Conservation (phyloP, 495 filamentous ascomycete species). For the Penicillium angulare region DNA sequence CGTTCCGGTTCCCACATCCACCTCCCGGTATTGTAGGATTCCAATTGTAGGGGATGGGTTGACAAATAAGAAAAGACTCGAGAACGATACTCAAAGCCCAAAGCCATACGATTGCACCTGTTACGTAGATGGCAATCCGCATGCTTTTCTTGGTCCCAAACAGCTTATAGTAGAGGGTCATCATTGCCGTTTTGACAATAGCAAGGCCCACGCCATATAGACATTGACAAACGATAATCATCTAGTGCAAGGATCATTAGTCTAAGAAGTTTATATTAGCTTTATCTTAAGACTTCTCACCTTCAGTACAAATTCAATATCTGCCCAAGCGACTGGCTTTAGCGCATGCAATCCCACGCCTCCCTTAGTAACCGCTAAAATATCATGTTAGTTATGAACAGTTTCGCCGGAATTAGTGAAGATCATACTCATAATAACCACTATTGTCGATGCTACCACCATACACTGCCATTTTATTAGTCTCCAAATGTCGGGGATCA, state of each 20-base stretch:
- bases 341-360: conserved; percentile 6
- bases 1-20: conserved; percentile 34
- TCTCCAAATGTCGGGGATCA: neutral
- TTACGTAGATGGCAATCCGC: neutral
- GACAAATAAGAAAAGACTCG: conserved; percentile 27
- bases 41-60: conserved; percentile 50
- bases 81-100: conserved; percentile 14
- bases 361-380: conserved; percentile 4
- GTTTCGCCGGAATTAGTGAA: neutral
- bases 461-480: neutral
- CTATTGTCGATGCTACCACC: conserved; percentile 2
- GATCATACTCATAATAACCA: conserved; percentile 6
- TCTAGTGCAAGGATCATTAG: neutral
- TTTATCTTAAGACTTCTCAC: neutral
- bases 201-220: neutral
- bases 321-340: neutral
- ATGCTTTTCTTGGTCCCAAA: neutral
- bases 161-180: conserved; percentile 5
- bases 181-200: conserved; percentile 1
- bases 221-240: conserved; percentile 8
- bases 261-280: neutral
- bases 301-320: conserved; percentile 5
- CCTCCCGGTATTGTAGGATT: conserved; percentile 33
- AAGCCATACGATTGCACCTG: conserved; percentile 9
- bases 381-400: neutral